A percentile compares a stretch with the other conserved stretches of the same genome.
Conservation (phyloP, 1,139 yeast genomes). For the Suhomyces bokatorum region DNA sequence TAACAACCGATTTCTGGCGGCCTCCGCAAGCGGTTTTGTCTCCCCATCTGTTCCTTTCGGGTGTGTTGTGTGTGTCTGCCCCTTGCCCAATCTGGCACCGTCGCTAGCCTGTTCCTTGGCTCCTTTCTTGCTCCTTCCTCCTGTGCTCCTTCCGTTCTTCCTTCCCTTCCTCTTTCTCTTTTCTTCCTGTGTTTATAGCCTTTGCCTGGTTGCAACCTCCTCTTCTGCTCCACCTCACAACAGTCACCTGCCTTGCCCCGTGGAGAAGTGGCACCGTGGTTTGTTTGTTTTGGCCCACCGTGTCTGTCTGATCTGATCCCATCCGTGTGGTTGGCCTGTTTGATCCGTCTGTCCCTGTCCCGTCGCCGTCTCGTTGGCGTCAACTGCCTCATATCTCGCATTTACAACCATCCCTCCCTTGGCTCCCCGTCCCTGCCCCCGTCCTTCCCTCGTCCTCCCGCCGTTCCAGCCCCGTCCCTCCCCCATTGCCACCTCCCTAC, state of each 20-base stretch:
- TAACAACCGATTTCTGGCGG: conserved; percentile 9
- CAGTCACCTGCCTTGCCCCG: conserved; percentile 3
- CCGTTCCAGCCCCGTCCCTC: not conserved
- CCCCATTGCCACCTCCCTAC: not conserved
- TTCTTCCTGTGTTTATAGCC: not conserved
- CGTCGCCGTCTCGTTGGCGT: too few species aligned
- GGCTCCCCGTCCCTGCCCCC: too few species aligned
- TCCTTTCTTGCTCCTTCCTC: too few species aligned
- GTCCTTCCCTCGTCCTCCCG: too few species aligned
- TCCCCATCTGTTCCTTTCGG: conserved; percentile 7
- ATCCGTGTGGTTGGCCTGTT: too few species aligned
- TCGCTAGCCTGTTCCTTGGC: too few species aligned
- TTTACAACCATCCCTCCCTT: too few species aligned
- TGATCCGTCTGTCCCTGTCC: too few species aligned
- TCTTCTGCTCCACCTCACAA: not conserved
- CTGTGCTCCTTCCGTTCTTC: too few species aligned
- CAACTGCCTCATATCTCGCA: too few species aligned
- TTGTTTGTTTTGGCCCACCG: conserved; percentile 1
- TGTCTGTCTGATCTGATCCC: not conserved
- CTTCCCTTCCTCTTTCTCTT: too few species aligned
- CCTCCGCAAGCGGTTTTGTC: conserved; percentile 5
- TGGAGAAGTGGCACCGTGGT: conserved; percentile 1
- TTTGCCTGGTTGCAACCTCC: not conserved
- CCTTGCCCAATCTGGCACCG: too few species aligned
- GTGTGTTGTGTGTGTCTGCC: not conserved